phyloP scores from a whole-genome alignment of 106 monocot genomes.

The Agapanthus africanus region DNA sequence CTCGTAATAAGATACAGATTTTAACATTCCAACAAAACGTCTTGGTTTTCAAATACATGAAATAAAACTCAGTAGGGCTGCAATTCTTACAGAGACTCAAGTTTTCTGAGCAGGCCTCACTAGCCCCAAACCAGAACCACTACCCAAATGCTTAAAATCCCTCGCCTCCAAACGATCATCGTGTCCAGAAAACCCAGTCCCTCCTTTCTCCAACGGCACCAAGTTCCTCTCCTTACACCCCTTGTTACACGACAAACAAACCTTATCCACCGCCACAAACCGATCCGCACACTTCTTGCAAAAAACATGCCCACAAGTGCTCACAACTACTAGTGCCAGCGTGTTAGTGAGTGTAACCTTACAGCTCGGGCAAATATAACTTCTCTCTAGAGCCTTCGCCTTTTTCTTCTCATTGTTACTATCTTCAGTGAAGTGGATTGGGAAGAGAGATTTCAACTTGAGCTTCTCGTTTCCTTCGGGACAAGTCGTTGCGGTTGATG shows the following conservation, averaged over 20 bases:
- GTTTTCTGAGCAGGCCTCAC: slow-evolving; percentile 72
- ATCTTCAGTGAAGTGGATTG: slow-evolving; percentile 63
- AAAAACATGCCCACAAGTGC: slow-evolving; percentile 90
- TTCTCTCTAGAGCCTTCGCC: slow-evolving; percentile 34
- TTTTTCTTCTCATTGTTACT: slow-evolving; percentile 15
- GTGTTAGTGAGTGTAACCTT: slow-evolving; percentile 85
- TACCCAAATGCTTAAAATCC: slow-evolving; percentile 91
- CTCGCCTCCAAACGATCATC: slow-evolving; percentile 71
- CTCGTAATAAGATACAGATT: too few relatives aligned
- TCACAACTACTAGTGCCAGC: slow-evolving; percentile 60
- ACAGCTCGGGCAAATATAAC: slow-evolving; percentile 83
- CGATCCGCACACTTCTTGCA: slow-evolving; percentile 83
- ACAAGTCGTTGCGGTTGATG: slow-evolving; percentile 60
- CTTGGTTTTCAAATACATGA: too few relatives aligned
- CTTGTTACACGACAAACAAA: slow-evolving; percentile 72
- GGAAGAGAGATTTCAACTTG: slow-evolving; percentile 73
- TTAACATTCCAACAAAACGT: too few relatives aligned
- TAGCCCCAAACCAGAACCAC: slow-evolving; percentile 78
- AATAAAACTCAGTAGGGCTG: too few relatives aligned
- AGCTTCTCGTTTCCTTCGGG: slow-evolving; percentile 96
- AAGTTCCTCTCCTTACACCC: slow-evolving; percentile 68
- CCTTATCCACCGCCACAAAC: slow-evolving; percentile 66
- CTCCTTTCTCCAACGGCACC: slow-evolving; percentile 75
- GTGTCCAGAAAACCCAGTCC: slow-evolving; percentile 84
- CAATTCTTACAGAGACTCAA: too few relatives aligned